These are phyloP conservation scores for Naganishia liquefaciens DNA, from an alignment of 1,284 basidiomycete genomes.

Conservation along the genomic window DNA sequence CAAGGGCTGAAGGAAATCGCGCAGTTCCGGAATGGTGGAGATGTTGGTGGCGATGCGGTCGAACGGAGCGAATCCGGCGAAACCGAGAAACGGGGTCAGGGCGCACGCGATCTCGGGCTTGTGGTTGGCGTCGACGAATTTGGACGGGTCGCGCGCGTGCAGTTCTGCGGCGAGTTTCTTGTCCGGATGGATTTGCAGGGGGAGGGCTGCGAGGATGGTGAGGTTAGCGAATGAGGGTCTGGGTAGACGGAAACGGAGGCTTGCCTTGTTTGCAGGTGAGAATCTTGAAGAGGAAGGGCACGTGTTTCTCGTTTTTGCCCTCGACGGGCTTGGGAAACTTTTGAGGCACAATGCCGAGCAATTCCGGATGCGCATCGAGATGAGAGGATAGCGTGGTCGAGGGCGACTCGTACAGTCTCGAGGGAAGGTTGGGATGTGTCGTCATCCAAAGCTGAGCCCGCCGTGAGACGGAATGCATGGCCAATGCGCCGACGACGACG, in stretches of 20 bases:
- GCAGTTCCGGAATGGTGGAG: slow-evolving; percentile 35
- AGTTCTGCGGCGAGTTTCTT: slow-evolving; percentile 43
- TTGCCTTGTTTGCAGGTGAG: slow-evolving; percentile 44
- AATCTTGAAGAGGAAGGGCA: slow-evolving; percentile 49
- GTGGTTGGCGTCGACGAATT: slow-evolving; percentile 44
- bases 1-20: slow-evolving; percentile 4
- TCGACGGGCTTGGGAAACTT: slow-evolving; percentile 40
- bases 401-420: slow-evolving; percentile 35
- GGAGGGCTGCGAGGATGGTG: slow-evolving; percentile 36
- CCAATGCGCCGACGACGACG: background rate
- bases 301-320: slow-evolving; percentile 39
- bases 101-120: slow-evolving; percentile 96
- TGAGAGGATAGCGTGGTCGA: slow-evolving; percentile 23
- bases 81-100: slow-evolving; percentile 82
- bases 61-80: slow-evolving; percentile 56
- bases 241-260: no score
- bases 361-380: slow-evolving; percentile 34
- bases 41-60: slow-evolving; percentile 36
- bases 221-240: no score
- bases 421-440: slow-evolving; percentile 44
- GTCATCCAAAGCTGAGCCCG: slow-evolving; percentile 45
- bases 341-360: slow-evolving; percentile 37
- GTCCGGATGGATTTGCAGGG: slow-evolving; percentile 46
- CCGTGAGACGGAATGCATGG: background rate
- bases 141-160: slow-evolving; percentile 42